Conservation (phyloP, 73 alveolate genomes). For the Urostyla sp. region DNA sequence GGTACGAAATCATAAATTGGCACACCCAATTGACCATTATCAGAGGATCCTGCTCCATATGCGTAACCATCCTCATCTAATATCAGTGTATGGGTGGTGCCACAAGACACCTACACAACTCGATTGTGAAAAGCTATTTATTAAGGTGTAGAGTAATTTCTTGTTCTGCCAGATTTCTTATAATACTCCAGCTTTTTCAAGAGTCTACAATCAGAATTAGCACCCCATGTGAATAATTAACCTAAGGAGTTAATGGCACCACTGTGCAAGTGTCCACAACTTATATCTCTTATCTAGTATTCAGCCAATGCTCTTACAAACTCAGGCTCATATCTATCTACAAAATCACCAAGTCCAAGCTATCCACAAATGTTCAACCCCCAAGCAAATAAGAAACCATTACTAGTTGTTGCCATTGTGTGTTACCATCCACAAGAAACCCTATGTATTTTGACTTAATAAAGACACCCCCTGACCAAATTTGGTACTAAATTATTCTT, state of each 20-base stretch:
- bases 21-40: constrained; percentile 64
- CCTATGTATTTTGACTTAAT: constrained; percentile 68
- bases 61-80: constrained; percentile 54
- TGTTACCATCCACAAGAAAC: constrained; percentile 95
- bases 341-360: constrained; percentile 91
- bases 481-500: constrained; percentile 57
- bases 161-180: constrained; percentile 67
- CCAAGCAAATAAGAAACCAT: constrained; percentile 93
- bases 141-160: constrained; percentile 54
- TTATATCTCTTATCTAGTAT: constrained; percentile 35
- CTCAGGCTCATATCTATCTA: constrained; percentile 80
- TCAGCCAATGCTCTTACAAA: constrained; percentile 56
- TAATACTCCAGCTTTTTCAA: constrained; percentile 50
- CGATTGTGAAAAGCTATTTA: constrained; percentile 1
- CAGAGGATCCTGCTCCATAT: constrained; percentile 64
- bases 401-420: constrained; percentile 84
- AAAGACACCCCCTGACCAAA: constrained; percentile 74
- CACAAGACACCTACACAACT: constrained; percentile 48
- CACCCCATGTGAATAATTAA: constrained; percentile 77
- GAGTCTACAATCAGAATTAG: constrained; percentile 79
- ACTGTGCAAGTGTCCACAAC: constrained; percentile 81
- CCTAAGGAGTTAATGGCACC: constrained; percentile 72
- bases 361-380: constrained; percentile 93
- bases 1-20: constrained; percentile 49
- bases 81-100: constrained; percentile 64